Conservation (phyloP, 176 grass and related monocot genomes). For the Aegilops sharonensis region DNA sequence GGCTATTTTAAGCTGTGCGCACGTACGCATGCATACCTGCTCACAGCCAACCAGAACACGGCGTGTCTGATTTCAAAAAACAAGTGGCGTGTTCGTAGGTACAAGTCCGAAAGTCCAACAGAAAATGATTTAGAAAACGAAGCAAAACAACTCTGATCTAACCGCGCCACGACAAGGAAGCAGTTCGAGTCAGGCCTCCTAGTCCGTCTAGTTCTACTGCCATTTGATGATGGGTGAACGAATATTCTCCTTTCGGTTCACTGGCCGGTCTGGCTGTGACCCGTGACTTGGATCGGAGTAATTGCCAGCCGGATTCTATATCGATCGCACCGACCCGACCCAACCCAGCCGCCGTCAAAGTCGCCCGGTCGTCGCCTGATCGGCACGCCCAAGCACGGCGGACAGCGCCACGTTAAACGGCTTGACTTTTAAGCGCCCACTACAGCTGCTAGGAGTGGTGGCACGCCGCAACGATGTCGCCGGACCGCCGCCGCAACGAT, state of each 20-base stretch:
- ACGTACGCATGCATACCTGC: background rate
- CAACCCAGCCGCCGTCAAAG: slow-evolving; percentile 39
- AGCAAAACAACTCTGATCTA: background rate
- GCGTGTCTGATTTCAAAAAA: background rate
- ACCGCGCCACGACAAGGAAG: slow-evolving; percentile 10
- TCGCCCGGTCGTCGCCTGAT: slow-evolving; percentile 22
- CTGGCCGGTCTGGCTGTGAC: background rate
- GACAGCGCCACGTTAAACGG: background rate
- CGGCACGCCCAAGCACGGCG: slow-evolving; percentile 4
- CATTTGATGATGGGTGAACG: background rate
- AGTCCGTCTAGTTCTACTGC: background rate
- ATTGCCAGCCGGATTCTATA: background rate
- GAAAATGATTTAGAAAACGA: slow-evolving; percentile 15
- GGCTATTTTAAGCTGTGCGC: background rate
- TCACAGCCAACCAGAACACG: slow-evolving; percentile 6
- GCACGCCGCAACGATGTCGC: background rate
- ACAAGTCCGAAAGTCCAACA: slow-evolving; percentile 17
- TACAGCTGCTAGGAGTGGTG: background rate
- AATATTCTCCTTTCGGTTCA: background rate
- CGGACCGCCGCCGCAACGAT: background rate
- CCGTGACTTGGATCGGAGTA: slow-evolving; percentile 7
- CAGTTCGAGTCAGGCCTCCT: background rate
- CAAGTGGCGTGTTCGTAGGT: background rate
- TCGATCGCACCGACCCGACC: background rate
- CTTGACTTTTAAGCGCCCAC: background rate